A percentile compares a stretch with the other conserved stretches of the same genome.
These are phyloP conservation scores for Proliferodiscus dingleyae DNA, from an alignment of 2,329 filamentous ascomycete genomes.

Conservation along the genomic window DNA sequence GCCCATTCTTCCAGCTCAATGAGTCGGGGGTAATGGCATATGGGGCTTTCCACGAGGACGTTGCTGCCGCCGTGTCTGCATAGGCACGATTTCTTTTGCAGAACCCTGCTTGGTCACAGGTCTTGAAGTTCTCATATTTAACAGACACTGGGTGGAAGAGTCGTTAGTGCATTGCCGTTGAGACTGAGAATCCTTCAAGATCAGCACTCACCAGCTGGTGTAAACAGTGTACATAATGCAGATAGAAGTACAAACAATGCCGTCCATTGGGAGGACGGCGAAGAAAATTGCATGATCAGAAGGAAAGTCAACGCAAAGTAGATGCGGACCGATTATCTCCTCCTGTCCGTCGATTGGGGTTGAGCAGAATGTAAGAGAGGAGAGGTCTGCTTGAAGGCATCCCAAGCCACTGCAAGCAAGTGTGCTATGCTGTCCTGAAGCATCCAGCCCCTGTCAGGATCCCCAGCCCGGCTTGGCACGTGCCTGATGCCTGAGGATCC, in stretches of 20 bases:
- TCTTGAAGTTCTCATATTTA: constrained; percentile 97
- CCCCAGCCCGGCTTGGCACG: not conserved
- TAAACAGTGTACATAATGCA: constrained; percentile 55
- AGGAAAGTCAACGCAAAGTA: not conserved
- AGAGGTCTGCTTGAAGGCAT: too few relatives aligned
- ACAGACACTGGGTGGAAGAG: constrained; percentile 59
- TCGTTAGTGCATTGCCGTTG: constrained; percentile 12
- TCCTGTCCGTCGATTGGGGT: constrained; percentile 14
- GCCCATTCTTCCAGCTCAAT: constrained; percentile 71
- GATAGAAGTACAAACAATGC: constrained; percentile 55
- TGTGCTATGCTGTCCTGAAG: constrained; percentile 11
- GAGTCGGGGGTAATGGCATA: constrained; percentile 72
- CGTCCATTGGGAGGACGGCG: constrained; percentile 59
- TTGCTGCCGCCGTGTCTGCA: constrained; percentile 65
- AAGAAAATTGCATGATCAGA: constrained; percentile 22
- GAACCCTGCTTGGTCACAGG: constrained; percentile 91
- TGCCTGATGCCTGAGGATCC: not conserved
- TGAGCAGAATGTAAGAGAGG: constrained; percentile 5
- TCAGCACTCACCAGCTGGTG: constrained; percentile 57
- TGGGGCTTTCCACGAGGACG: constrained; percentile 67
- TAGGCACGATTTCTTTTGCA: constrained; percentile 91
- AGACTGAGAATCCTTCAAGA: not conserved
- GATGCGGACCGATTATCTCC: constrained; percentile 1
- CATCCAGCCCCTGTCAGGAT: not conserved
- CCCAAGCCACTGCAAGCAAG: constrained; percentile 16